Conservation (phyloP, 75 land plant genomes). For the Pseudotsuga menziesii region DNA sequence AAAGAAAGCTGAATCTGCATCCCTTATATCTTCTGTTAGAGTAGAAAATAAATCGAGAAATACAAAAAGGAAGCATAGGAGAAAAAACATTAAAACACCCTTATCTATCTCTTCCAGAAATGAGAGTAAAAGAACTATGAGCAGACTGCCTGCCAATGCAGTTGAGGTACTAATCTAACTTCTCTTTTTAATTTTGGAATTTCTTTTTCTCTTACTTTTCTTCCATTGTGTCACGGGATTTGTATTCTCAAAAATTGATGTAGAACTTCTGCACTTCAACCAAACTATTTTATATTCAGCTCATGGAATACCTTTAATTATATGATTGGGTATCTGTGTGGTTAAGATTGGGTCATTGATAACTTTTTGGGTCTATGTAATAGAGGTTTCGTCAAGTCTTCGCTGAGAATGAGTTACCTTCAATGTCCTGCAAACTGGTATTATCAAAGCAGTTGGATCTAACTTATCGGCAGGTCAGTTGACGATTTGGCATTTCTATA, state of each 20-base stretch:
- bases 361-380: not conserved
- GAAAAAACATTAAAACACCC: slow-evolving; percentile 6
- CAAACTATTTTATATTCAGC: not conserved
- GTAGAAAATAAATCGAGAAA: slow-evolving; percentile 15
- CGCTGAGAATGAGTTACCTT: slow-evolving; percentile 69
- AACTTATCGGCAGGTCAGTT: slow-evolving; percentile 47
- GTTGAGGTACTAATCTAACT: slow-evolving; percentile 43
- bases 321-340: not conserved
- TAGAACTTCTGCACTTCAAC: not conserved
- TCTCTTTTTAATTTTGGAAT: not conserved
- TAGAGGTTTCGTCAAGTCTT: slow-evolving; percentile 73
- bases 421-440: slow-evolving; percentile 38
- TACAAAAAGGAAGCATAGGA: slow-evolving; percentile 6
- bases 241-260: not conserved
- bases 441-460: slow-evolving; percentile 58
- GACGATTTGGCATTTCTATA: too few relatives aligned
- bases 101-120: not conserved
- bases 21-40: slow-evolving; percentile 14
- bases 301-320: not conserved
- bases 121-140: slow-evolving; percentile 19
- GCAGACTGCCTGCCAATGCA: slow-evolving; percentile 56
- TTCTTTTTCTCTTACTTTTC: not conserved
- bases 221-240: not conserved
- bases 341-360: not conserved
- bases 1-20: slow-evolving; percentile 25